These are phyloP conservation scores for Saccharomycopsis oosterbeekiorum DNA, from an alignment of 805 yeast genomes.

Conservation along the genomic window DNA sequence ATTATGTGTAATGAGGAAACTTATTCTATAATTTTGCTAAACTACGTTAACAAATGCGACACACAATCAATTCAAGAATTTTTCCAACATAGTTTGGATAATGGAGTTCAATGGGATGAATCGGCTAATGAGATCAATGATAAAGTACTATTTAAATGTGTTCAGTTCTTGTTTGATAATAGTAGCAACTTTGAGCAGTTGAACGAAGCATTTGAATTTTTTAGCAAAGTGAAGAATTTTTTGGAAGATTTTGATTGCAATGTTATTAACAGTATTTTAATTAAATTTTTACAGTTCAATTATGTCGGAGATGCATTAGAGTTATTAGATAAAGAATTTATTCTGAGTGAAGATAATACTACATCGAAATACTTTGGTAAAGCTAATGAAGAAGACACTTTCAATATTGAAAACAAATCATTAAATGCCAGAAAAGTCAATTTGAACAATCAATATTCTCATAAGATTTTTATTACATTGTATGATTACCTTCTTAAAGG, in stretches of 20 bases:
- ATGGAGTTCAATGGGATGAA: slow-evolving; percentile 34
- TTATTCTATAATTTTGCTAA: slow-evolving; percentile 28
- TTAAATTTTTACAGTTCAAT: slow-evolving; percentile 27
- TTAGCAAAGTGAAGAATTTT: slow-evolving; percentile 26
- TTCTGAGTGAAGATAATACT: slow-evolving; percentile 19
- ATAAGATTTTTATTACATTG: slow-evolving; percentile 33
- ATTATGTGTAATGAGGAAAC: slow-evolving; percentile 30
- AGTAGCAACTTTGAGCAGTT: background rate
- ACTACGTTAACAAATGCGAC: slow-evolving; percentile 25
- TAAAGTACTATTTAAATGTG: slow-evolving; percentile 21
- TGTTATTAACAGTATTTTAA: slow-evolving; percentile 30
- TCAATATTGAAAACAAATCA: slow-evolving; percentile 20
- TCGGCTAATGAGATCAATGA: slow-evolving; percentile 9
- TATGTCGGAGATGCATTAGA: slow-evolving; percentile 32
- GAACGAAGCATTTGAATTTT: slow-evolving; percentile 5
- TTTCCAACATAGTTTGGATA: slow-evolving; percentile 27
- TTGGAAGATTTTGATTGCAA: slow-evolving; percentile 28
- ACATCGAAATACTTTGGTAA: slow-evolving; percentile 19
- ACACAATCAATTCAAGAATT: slow-evolving; percentile 25
- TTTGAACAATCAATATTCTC: slow-evolving; percentile 19
- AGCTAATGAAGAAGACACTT: slow-evolving; percentile 18
- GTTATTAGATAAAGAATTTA: slow-evolving; percentile 33
- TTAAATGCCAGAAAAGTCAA: slow-evolving; percentile 15
- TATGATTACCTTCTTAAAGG: slow-evolving; percentile 33
- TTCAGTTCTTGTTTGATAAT: slow-evolving; percentile 14